Percentiles rank a stretch among this genome's conserved stretches.
Conservation (phyloP, 2,329 filamentous ascomycete genomes). For the Trichoderma harzianum region DNA sequence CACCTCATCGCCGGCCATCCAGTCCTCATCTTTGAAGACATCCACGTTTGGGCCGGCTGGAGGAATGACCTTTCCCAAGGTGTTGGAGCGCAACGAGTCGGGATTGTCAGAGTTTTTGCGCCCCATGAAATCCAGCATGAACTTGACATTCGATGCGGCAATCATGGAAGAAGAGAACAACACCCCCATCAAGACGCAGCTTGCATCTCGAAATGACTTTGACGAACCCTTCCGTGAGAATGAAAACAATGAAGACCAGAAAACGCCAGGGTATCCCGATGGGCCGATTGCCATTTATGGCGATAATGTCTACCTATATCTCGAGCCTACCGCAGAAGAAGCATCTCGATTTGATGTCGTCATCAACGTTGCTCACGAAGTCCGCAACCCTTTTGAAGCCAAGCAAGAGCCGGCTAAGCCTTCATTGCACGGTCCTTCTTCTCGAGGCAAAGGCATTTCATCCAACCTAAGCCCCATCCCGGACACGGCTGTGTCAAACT, state of each 20-base stretch:
- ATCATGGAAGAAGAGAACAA: slow-evolving; percentile 49
- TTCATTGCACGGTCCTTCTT: slow-evolving; percentile 6
- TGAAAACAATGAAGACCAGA: slow-evolving; percentile 74
- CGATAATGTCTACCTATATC: slow-evolving; percentile 72
- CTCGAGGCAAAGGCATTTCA: slow-evolving; percentile 1
- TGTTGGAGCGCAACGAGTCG: slow-evolving; percentile 57
- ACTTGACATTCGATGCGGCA: slow-evolving; percentile 37
- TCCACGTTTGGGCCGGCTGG: slow-evolving; percentile 58
- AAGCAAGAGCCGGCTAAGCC: slow-evolving; percentile 25
- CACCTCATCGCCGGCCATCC: slow-evolving; percentile 64
- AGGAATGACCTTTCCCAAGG: slow-evolving; percentile 62
- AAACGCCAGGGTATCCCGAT: slow-evolving; percentile 77
- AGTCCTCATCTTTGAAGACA: slow-evolving; percentile 55
- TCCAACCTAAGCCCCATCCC: slow-evolving; percentile 37
- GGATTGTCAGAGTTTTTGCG: slow-evolving; percentile 58
- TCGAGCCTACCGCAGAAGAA: slow-evolving; percentile 75
- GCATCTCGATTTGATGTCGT: slow-evolving; percentile 76
- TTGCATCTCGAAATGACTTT: slow-evolving; percentile 53
- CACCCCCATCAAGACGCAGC: slow-evolving; percentile 58
- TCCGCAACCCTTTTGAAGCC: slow-evolving; percentile 68
- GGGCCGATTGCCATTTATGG: slow-evolving; percentile 80
- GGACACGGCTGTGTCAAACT: slow-evolving; percentile 56
- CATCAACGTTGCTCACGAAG: slow-evolving; percentile 80
- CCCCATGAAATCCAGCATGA: slow-evolving; percentile 45
- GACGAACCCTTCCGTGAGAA: slow-evolving; percentile 59